Evolutionary conservation across 805 yeast genomes (phyloP).

Genomic region (Cephaloascus fragrans): DNA sequence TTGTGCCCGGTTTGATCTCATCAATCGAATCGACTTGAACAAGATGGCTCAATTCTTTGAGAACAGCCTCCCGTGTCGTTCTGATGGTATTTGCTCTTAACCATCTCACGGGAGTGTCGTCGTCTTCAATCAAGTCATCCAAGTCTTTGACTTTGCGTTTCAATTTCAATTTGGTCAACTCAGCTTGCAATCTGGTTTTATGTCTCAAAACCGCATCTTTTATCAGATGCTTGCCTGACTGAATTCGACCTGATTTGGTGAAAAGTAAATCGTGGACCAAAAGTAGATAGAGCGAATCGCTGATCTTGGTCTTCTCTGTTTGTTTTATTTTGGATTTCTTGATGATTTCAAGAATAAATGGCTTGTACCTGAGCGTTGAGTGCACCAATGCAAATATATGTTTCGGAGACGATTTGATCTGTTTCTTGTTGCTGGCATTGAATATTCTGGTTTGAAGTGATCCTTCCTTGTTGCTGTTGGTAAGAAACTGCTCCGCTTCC

Average conservation of each 20-base stretch:
- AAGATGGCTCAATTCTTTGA: constrained; percentile 32
- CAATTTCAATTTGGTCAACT: constrained; percentile 66
- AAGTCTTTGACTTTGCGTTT: constrained; percentile 54
- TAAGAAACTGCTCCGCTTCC: constrained; percentile 32
- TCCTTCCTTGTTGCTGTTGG: constrained; percentile 32
- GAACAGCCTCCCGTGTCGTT: constrained; percentile 26
- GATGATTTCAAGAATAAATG: constrained; percentile 52
- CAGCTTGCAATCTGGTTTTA: constrained; percentile 76
- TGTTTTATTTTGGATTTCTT: constrained; percentile 57
- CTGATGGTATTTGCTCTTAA: constrained; percentile 63
- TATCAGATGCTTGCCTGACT: constrained; percentile 79
- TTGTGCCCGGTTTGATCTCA: constrained; percentile 35
- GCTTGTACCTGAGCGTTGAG: constrained; percentile 66
- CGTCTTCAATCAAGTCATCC: constrained; percentile 41
- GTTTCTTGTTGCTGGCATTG: constrained; percentile 34
- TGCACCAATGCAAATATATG: constrained; percentile 79
- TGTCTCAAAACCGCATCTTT: constrained; percentile 74
- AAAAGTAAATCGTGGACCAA: constrained; percentile 77
- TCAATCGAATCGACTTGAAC: constrained; percentile 34
- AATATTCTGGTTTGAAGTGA: constrained; percentile 46
- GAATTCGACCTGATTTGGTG: constrained; percentile 69
- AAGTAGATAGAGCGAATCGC: constrained; percentile 45
- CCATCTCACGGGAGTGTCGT: constrained; percentile 76
- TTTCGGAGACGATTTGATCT: constrained; percentile 60
- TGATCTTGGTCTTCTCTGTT: constrained; percentile 34